Base-by-base conservation (phyloP, 805 yeast genomes). In the Wickerhamiella parazyma region DNA sequence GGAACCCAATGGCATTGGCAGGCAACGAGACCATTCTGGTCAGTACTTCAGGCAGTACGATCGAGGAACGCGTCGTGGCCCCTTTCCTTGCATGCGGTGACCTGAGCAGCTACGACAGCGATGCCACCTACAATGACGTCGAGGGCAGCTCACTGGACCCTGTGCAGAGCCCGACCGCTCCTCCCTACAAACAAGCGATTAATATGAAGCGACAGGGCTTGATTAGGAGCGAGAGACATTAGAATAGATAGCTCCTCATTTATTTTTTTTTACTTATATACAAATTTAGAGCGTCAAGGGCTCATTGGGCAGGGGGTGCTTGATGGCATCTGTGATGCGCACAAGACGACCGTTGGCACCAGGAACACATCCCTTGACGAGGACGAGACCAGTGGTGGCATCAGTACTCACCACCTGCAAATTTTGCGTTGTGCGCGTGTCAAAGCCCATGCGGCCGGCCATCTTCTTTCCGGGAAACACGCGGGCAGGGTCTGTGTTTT, bases 51-150 rank as follows among this genome's bases (percentile, higher is more conserved):
- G 47, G 38, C 3, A 26, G 38, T 3, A 52, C 48, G 18, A 33
- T 41, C 4, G 91, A 81, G 51, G 83, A 80, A 50, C 66, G 96
- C 49, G 61, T 66, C 9, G 74, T 91, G 19, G 96, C 95, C 0
- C 85, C 86, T n/a, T 89, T 89, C 54, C 67, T 91, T 47, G 95
- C 97, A 0, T 91, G 98, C 63, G 98, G 98, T 33, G 95, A 86
- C 55, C 68, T 91, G 45, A 70, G 76, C 35, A 81, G 81, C 52
- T 81, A 79, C 42, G 98, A 91, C 60, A 83, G 95, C 0, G 98
- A 91, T 63, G 98, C 98, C 0, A 89, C 97, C 0, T 91, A 91
- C 58, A 61, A 55, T 2, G 56, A 78, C 31, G 76, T 74, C 24
- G 60, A 58, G 16, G 60, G 63, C 6, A 51, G 57, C 24, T 78